Evolutionary conservation across 2,329 filamentous ascomycete species (phyloP).

Genomic region (Aspergillus sergii): DNA sequence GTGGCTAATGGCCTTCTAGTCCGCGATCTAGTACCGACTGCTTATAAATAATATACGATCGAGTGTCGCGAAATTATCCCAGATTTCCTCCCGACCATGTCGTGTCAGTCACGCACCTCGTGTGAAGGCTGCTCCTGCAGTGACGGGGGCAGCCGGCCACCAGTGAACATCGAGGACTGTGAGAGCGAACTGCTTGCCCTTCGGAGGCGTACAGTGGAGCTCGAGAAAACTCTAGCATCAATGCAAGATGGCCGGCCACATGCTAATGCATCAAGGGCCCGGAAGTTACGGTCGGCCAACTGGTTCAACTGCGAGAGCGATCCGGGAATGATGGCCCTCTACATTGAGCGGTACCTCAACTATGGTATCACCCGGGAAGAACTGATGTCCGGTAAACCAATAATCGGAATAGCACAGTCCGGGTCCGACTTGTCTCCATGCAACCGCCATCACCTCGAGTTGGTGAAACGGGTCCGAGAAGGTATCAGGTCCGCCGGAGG

Average conservation of each 20-base stretch:
- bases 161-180: slow-evolving; percentile 45
- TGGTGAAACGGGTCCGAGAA: slow-evolving; percentile 54
- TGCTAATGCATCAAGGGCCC: slow-evolving; percentile 14
- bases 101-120: slow-evolving; percentile 26
- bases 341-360: slow-evolving; percentile 56
- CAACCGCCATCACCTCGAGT: slow-evolving; percentile 53
- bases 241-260: slow-evolving; percentile 24
- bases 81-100: slow-evolving; percentile 12
- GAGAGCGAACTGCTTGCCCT: slow-evolving; percentile 42
- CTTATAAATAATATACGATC: neutral
- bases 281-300: slow-evolving; percentile 43
- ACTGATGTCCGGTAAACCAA: slow-evolving; percentile 52
- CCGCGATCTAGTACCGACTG: neutral
- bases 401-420: slow-evolving; percentile 57
- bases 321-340: slow-evolving; percentile 50
- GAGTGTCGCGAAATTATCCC: neutral
- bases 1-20: neutral
- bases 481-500: slow-evolving; percentile 54
- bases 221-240: slow-evolving; percentile 36
- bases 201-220: slow-evolving; percentile 40
- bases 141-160: slow-evolving; percentile 17
- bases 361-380: slow-evolving; percentile 54
- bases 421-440: slow-evolving; percentile 55
- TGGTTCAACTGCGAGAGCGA: slow-evolving; percentile 51
- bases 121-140: slow-evolving; percentile 40